Evolutionary conservation across 495 filamentous ascomycete species (phyloP).

Genomic region (Penicillium herquei): DNA sequence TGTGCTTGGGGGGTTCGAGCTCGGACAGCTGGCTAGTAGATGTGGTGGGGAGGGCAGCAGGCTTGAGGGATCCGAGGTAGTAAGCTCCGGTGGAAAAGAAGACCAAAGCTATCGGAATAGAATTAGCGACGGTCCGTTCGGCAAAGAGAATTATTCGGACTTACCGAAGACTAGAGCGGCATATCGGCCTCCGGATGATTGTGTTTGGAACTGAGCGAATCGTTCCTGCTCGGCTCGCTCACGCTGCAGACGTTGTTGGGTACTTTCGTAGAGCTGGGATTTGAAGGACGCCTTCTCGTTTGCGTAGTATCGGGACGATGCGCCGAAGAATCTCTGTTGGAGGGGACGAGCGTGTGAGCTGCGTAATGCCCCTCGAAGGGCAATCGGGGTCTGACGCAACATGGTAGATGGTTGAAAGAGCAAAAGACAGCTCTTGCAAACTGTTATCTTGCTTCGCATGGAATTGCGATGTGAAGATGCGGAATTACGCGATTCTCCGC

Average conservation of each 20-base stretch:
- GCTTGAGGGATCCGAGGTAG: slow-evolving; percentile 64
- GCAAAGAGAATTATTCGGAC: slow-evolving; percentile 2
- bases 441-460: not conserved
- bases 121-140: slow-evolving; percentile 4
- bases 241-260: slow-evolving; percentile 67
- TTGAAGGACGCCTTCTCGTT: slow-evolving; percentile 60
- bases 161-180: slow-evolving; percentile 65
- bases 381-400: slow-evolving; percentile 15
- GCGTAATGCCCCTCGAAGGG: slow-evolving; percentile 24
- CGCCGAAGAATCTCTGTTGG: slow-evolving; percentile 23
- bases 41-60: slow-evolving; percentile 54
- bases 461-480: not conserved
- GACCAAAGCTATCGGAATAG: slow-evolving; percentile 44
- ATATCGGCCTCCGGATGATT: slow-evolving; percentile 53
- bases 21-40: slow-evolving; percentile 73
- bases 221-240: slow-evolving; percentile 70
- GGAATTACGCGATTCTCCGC: slow-evolving; percentile 4
- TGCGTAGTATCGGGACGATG: slow-evolving; percentile 15
- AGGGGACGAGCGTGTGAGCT: slow-evolving; percentile 14
- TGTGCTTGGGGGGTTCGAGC: slow-evolving; percentile 61
- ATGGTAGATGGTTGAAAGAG: slow-evolving; percentile 13
- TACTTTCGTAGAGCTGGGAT: slow-evolving; percentile 85
- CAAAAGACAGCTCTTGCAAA: slow-evolving; percentile 1
- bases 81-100: slow-evolving; percentile 65
- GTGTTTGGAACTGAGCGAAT: slow-evolving; percentile 56